These are phyloP conservation scores for Schwanniomyces pseudopolymorphus DNA, from an alignment of 805 yeast species.

Conservation along the genomic window DNA sequence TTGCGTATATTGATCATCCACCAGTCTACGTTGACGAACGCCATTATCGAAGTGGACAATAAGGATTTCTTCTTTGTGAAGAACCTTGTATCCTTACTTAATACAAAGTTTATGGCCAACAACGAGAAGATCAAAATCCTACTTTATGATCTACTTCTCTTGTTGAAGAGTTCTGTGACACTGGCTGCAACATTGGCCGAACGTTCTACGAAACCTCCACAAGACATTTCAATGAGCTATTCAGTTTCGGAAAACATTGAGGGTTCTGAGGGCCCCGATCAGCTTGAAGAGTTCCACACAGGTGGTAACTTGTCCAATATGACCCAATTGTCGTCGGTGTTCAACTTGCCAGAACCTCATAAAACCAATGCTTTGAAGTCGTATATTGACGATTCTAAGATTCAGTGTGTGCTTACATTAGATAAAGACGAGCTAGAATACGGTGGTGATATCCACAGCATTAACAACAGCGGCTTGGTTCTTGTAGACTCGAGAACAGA, in stretches of 20 bases:
- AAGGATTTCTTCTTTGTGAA: slow-evolving; percentile 47
- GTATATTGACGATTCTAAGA: slow-evolving; percentile 12
- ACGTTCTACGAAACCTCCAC: slow-evolving; percentile 6
- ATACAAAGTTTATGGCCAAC: slow-evolving; percentile 38
- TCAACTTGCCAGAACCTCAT: slow-evolving; percentile 30
- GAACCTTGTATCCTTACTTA: slow-evolving; percentile 46
- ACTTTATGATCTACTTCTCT: slow-evolving; percentile 57
- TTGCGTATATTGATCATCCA: slow-evolving; percentile 60
- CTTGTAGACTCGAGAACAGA: slow-evolving; percentile 17
- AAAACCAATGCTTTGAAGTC: slow-evolving; percentile 18
- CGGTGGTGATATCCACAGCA: slow-evolving; percentile 31
- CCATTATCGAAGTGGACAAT: slow-evolving; percentile 40
- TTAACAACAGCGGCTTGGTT: slow-evolving; percentile 27
- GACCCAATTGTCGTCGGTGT: slow-evolving; percentile 14
- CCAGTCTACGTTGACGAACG: slow-evolving; percentile 46
- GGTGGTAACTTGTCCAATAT: slow-evolving; percentile 1
- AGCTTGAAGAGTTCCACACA: not conserved
- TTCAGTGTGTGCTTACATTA: slow-evolving; percentile 22
- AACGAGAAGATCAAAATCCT: slow-evolving; percentile 53
- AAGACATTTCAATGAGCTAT: not conserved
- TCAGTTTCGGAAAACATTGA: slow-evolving; percentile 4
- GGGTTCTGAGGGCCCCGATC: not conserved
- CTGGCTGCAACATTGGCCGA: slow-evolving; percentile 11
- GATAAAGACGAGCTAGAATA: slow-evolving; percentile 30
- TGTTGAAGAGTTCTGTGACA: slow-evolving; percentile 45